phyloP scores from a whole-genome alignment of 371 early-diverging fungal genomes.

The Mortierella sp. region DNA sequence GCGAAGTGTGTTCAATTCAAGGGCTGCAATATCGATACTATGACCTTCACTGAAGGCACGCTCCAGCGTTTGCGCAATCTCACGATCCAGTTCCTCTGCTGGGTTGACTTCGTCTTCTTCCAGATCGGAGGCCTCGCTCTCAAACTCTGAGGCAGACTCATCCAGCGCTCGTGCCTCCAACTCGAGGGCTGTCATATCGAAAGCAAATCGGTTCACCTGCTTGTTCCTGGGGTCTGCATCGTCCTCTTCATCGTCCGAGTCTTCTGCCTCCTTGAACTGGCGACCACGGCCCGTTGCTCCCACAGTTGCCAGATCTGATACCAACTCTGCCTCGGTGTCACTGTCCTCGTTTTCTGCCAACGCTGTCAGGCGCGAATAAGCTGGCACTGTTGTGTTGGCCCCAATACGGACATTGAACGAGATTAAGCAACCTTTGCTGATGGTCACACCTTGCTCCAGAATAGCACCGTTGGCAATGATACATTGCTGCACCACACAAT shows the following conservation, averaged over 20 bases:
- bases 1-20: conserved; percentile 92
- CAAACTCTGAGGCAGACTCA: conserved; percentile 50
- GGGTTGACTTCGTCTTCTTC: conserved; percentile 62
- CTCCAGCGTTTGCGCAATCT: conserved; percentile 82
- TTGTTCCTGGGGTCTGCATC: conserved; percentile 54
- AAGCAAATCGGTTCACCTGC: conserved; percentile 42
- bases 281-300: conserved; percentile 70
- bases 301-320: conserved; percentile 55
- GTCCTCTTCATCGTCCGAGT: conserved; percentile 55
- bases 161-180: conserved; percentile 14
- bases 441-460: conserved; percentile 70
- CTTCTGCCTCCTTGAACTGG: conserved; percentile 56
- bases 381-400: conserved; percentile 74
- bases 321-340: conserved; percentile 52
- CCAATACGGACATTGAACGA: conserved; percentile 75
- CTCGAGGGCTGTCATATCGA: conserved; percentile 16
- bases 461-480: conserved; percentile 82
- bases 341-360: conserved; percentile 61
- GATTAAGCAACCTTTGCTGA: conserved; percentile 80
- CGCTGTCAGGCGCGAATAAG: conserved; percentile 77
- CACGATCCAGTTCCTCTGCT: conserved; percentile 78
- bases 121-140: conserved; percentile 55
- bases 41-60: conserved; percentile 85
- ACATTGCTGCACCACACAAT: conserved; percentile 69
- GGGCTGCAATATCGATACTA: conserved; percentile 76